Conservation (phyloP, 2,329 filamentous ascomycete species). For the Teratosphaeria zuluensis region DNA sequence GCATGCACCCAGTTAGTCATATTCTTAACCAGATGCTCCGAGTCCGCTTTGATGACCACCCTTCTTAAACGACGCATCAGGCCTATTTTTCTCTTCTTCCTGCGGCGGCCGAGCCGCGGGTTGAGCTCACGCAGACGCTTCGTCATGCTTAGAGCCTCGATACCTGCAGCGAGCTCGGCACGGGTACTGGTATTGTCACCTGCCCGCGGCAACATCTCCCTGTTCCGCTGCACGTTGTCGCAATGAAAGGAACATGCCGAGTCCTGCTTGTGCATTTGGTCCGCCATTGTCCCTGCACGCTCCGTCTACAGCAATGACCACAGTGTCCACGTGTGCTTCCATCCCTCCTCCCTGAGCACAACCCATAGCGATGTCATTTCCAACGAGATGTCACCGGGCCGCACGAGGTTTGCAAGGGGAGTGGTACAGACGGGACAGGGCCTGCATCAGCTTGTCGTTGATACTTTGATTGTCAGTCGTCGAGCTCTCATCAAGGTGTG, state of each 20-base stretch:
- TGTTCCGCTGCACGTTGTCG: background rate
- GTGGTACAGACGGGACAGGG: too few relatives aligned
- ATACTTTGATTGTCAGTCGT: too few relatives aligned
- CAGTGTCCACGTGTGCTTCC: constrained; percentile 17
- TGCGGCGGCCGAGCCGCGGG: background rate
- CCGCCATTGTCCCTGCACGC: constrained; percentile 16
- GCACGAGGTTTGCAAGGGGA: too few relatives aligned
- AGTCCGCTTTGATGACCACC: constrained; percentile 25
- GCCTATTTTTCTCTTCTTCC: constrained; percentile 5
- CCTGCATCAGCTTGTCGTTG: too few relatives aligned
- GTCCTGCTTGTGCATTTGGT: constrained; percentile 5
- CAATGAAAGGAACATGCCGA: constrained; percentile 11
- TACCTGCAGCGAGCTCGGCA: constrained; percentile 13
- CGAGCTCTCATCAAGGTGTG: too few relatives aligned
- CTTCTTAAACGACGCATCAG: background rate
- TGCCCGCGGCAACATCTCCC: constrained; percentile 3
- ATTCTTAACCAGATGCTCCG: constrained; percentile 26
- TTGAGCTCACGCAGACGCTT: background rate
- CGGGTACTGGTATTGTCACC: constrained; percentile 11
- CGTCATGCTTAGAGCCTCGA: constrained; percentile 9
- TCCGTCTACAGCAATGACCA: constrained; percentile 18
- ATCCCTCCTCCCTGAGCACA: background rate
- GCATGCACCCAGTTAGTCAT: constrained; percentile 23
- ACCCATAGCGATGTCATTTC: too few relatives aligned
- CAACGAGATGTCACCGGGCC: too few relatives aligned